A percentile compares a stretch with the other conserved stretches of the same genome.
Conservation (phyloP, 1,139 yeast genomes). For the Candida tetrigidarum region DNA sequence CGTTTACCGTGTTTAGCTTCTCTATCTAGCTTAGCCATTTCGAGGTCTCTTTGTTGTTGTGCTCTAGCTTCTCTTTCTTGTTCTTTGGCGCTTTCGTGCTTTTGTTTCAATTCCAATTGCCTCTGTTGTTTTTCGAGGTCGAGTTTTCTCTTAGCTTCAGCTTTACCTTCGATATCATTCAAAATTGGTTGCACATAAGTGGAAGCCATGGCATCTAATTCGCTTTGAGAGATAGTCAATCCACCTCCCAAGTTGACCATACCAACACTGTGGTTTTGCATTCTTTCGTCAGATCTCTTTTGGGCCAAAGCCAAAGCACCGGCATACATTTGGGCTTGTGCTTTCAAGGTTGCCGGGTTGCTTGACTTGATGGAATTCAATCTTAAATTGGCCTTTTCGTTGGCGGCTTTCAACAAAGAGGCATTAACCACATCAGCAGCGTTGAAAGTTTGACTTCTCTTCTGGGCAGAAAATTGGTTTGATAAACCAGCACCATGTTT, state of each 20-base stretch:
- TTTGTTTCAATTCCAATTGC: slow-evolving; percentile 36
- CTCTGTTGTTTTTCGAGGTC: slow-evolving; percentile 47
- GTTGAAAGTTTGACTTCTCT: slow-evolving; percentile 37
- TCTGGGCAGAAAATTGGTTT: slow-evolving; percentile 29
- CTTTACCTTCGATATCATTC: slow-evolving; percentile 72
- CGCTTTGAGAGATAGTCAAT: slow-evolving; percentile 71
- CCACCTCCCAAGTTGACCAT: slow-evolving; percentile 90
- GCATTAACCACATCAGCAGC: slow-evolving; percentile 54
- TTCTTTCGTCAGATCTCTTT: slow-evolving; percentile 59
- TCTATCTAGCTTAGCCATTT: slow-evolving; percentile 44
- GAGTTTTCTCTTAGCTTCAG: slow-evolving; percentile 67
- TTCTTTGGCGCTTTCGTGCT: slow-evolving; percentile 52
- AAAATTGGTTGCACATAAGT: slow-evolving; percentile 86
- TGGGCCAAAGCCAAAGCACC: slow-evolving; percentile 68
- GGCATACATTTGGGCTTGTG: slow-evolving; percentile 49
- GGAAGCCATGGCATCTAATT: slow-evolving; percentile 82
- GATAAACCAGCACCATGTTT: slow-evolving; percentile 33
- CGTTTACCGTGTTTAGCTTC: slow-evolving; percentile 41
- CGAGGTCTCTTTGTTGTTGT: slow-evolving; percentile 43
- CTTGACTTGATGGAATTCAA: slow-evolving; percentile 43
- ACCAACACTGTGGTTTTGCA: slow-evolving; percentile 50
- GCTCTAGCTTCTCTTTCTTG: slow-evolving; percentile 55
- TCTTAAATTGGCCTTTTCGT: slow-evolving; percentile 58
- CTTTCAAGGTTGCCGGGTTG: slow-evolving; percentile 39
- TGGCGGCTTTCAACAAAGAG: slow-evolving; percentile 64